A percentile compares a stretch with the other conserved stretches of the same genome.
Conservation (phyloP, 768 basidiomycete species). For the Suillus decipiens region DNA sequence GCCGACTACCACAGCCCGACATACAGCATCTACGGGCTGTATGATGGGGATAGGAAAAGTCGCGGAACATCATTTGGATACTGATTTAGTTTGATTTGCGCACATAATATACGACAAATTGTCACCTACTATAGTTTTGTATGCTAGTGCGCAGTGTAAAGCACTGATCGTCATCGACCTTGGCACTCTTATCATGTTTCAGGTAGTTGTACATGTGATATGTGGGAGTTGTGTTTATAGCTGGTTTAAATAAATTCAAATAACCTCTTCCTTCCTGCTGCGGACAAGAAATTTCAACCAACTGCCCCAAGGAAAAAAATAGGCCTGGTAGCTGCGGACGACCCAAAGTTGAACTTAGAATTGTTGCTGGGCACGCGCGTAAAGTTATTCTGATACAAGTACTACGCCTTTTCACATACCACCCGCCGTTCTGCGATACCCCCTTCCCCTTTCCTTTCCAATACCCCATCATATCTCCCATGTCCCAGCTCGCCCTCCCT, state of each 20-base stretch:
- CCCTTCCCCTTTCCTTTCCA: not conserved
- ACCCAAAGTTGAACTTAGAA: constrained; percentile 1
- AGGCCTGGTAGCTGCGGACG: constrained; percentile 12
- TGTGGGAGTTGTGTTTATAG: constrained; percentile 9
- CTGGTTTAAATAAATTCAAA: too few relatives aligned
- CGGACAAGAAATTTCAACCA: constrained; percentile 3
- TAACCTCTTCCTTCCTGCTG: constrained; percentile 1
- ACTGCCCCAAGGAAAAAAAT: constrained; percentile 4
- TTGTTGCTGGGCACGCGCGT: constrained; percentile 2
- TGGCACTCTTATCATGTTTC: constrained; percentile 4
- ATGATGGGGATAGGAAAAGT: constrained; percentile 64
- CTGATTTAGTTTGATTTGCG: constrained; percentile 11
- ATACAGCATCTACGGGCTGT: constrained; percentile 79
- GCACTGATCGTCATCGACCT: not conserved
- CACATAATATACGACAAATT: not conserved
- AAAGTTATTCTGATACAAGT: constrained; percentile 7
- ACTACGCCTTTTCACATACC: constrained; percentile 8
- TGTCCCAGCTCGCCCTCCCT: constrained; percentile 22
- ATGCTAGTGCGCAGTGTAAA: not conserved
- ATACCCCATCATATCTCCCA: constrained; percentile 27
- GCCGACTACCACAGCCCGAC: constrained; percentile 76
- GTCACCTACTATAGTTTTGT: constrained; percentile 16
- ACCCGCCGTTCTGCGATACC: constrained; percentile 5
- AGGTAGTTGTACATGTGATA: constrained; percentile 5
- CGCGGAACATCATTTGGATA: constrained; percentile 28